Evolutionary conservation across 805 yeast genomes (phyloP).

Genomic region (Metschnikowia baotianmanensis): DNA sequence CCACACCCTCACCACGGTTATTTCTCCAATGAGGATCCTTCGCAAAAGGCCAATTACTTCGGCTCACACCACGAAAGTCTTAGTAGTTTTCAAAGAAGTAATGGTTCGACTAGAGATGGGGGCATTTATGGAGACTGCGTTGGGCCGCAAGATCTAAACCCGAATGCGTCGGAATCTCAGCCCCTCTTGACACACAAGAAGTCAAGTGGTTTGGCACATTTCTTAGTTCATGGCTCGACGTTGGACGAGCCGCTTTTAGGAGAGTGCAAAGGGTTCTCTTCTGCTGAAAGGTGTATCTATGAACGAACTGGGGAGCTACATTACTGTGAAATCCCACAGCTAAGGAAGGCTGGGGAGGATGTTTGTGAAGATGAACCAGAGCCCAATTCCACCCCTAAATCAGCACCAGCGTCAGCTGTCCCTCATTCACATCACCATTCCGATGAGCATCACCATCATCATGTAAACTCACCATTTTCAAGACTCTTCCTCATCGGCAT

Average conservation of each 20-base stretch:
- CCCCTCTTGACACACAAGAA: slow-evolving; percentile 17
- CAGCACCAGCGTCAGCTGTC: neutral
- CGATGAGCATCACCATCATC: slow-evolving; percentile 67
- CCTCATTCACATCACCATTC: slow-evolving; percentile 13
- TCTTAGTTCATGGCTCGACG: slow-evolving; percentile 20
- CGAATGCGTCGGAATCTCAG: slow-evolving; percentile 3
- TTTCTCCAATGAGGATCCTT: neutral
- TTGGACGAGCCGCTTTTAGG: slow-evolving; percentile 32
- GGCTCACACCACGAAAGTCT: neutral
- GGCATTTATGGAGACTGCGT: neutral
- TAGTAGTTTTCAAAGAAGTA: neutral
- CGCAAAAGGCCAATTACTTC: slow-evolving; percentile 3
- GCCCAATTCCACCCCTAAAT: neutral
- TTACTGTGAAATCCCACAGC: slow-evolving; percentile 40
- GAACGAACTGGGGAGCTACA: slow-evolving; percentile 26
- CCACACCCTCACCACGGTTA: slow-evolving; percentile 18
- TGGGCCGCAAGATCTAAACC: neutral
- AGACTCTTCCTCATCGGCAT: slow-evolving; percentile 82
- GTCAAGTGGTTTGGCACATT: slow-evolving; percentile 28
- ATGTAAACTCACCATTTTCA: slow-evolving; percentile 72
- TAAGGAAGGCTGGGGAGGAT: slow-evolving; percentile 15
- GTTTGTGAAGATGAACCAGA: neutral
- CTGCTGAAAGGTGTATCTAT: slow-evolving; percentile 36
- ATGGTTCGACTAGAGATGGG: neutral
- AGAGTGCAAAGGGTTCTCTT: slow-evolving; percentile 48